Evolutionary conservation across 2,329 filamentous ascomycete genomes (phyloP).

Genomic region (Fusarium brevicatenulatum): DNA sequence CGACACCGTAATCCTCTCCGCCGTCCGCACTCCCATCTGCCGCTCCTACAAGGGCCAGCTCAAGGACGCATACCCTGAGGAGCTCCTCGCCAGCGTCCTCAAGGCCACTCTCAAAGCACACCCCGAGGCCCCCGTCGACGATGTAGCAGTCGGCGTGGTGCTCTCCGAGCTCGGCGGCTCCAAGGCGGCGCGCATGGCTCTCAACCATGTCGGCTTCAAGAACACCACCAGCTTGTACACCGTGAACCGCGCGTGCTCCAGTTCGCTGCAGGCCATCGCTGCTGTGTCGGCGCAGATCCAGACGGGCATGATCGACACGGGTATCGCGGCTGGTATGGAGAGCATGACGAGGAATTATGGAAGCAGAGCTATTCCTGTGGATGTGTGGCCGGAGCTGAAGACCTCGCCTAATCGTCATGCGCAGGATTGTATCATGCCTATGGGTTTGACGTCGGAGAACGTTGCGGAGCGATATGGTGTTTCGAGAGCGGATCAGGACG

Average conservation of each 20-base stretch:
- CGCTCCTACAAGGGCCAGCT: slow-evolving; percentile 84
- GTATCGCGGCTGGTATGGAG: slow-evolving; percentile 92
- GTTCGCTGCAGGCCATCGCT: slow-evolving; percentile 80
- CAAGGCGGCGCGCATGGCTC: slow-evolving; percentile 91
- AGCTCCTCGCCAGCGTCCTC: slow-evolving; percentile 78
- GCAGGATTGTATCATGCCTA: slow-evolving; percentile 89
- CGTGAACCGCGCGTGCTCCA: slow-evolving; percentile 87
- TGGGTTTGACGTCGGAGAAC: slow-evolving; percentile 92
- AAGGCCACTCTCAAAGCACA: slow-evolving; percentile 63
- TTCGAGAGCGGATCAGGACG: slow-evolving; percentile 80
- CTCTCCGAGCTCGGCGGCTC: slow-evolving; percentile 89
- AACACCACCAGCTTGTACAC: slow-evolving; percentile 82
- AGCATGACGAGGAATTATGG: slow-evolving; percentile 96
- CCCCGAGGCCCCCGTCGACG: slow-evolving; percentile 73
- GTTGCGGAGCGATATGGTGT: slow-evolving; percentile 83
- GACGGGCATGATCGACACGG: slow-evolving; percentile 75
- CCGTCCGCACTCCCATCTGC: slow-evolving; percentile 88
- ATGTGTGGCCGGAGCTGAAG: slow-evolving; percentile 79
- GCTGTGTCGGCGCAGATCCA: slow-evolving; percentile 78
- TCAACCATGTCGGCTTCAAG: slow-evolving; percentile 83
- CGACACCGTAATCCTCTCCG: slow-evolving; percentile 88
- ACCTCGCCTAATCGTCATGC: slow-evolving; percentile 74
- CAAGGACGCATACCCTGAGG: slow-evolving; percentile 90
- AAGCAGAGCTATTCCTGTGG: slow-evolving; percentile 81
- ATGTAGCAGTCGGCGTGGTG: slow-evolving; percentile 88